phyloP scores from a whole-genome alignment of 2,329 filamentous ascomycete genomes.

The Cytospora leucostoma region DNA sequence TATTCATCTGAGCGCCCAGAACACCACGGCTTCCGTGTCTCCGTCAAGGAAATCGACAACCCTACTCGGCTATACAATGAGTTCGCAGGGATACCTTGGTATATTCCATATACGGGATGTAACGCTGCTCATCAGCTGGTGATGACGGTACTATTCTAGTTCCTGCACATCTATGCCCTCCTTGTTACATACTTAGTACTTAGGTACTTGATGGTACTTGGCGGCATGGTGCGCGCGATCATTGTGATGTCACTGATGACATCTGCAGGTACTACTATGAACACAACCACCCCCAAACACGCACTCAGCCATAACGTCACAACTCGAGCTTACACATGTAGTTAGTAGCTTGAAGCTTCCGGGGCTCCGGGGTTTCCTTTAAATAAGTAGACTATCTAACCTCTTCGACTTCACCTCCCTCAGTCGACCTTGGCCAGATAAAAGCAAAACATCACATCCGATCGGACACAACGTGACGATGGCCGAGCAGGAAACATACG shows the following conservation, averaged over 20 bases:
- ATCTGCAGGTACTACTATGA: slow-evolving; percentile 7
- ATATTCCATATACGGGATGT: neutral
- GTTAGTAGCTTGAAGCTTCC: neutral
- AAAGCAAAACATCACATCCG: neutral
- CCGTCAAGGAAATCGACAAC: too few relatives aligned
- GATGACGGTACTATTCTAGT: neutral
- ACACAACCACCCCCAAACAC: neutral
- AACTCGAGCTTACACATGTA: neutral
- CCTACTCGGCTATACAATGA: too few relatives aligned
- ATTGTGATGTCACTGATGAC: slow-evolving; percentile 26
- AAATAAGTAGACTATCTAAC: neutral
- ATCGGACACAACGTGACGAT: slow-evolving; percentile 22
- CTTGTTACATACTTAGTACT: neutral
- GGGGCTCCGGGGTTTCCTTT: slow-evolving; percentile 6
- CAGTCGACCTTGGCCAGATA: neutral
- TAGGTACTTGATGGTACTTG: neutral
- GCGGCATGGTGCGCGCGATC: slow-evolving; percentile 11
- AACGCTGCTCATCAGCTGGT: neutral
- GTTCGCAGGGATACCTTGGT: too few relatives aligned
- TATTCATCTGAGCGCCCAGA: too few relatives aligned
- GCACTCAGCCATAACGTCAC: slow-evolving; percentile 24
- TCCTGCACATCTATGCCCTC: neutral
- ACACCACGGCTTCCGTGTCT: too few relatives aligned
- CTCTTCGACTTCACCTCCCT: neutral
- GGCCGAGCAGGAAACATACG: slow-evolving; percentile 31